Evolutionary conservation across 2,329 filamentous ascomycete genomes (phyloP).

Genomic region (Nigrospora sphaerica): DNA sequence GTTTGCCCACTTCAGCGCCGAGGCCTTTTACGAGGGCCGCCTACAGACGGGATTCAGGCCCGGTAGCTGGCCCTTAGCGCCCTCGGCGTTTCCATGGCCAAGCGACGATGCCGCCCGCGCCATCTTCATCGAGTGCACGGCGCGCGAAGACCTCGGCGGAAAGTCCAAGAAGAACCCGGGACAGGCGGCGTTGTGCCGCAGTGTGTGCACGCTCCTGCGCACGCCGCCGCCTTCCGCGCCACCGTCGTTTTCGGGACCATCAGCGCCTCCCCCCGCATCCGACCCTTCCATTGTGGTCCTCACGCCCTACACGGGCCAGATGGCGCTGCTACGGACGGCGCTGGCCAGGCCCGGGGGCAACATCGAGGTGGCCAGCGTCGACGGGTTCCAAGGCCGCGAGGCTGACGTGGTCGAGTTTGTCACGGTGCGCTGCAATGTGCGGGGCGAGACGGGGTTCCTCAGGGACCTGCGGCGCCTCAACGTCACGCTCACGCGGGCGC

Average conservation of each 20-base stretch:
- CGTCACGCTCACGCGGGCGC: slow-evolving; percentile 30
- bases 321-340: slow-evolving; percentile 16
- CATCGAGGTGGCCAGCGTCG: slow-evolving; percentile 31
- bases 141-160: slow-evolving; percentile 25
- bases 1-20: slow-evolving; percentile 31
- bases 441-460: slow-evolving; percentile 30
- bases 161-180: slow-evolving; percentile 31
- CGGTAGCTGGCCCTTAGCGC: slow-evolving; percentile 12
- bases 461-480: slow-evolving; percentile 32
- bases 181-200: slow-evolving; percentile 27
- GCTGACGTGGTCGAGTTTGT: slow-evolving; percentile 35
- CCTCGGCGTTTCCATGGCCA: slow-evolving; percentile 10
- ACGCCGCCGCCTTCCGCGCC: background rate
- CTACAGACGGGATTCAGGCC: slow-evolving; percentile 24
- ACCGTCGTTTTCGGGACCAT: background rate
- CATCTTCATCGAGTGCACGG: slow-evolving; percentile 27
- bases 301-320: slow-evolving; percentile 32
- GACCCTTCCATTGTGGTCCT: slow-evolving; percentile 26
- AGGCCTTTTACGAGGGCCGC: slow-evolving; percentile 29
- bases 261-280: background rate
- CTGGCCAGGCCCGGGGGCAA: slow-evolving; percentile 7
- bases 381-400: slow-evolving; percentile 34
- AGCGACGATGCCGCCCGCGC: slow-evolving; percentile 6
- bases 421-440: slow-evolving; percentile 32
- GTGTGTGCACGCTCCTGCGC: slow-evolving; percentile 23